These are phyloP conservation scores for Erysimum cheiranthoides DNA, from an alignment of 345 rosid genomes.

Conservation along the genomic window DNA sequence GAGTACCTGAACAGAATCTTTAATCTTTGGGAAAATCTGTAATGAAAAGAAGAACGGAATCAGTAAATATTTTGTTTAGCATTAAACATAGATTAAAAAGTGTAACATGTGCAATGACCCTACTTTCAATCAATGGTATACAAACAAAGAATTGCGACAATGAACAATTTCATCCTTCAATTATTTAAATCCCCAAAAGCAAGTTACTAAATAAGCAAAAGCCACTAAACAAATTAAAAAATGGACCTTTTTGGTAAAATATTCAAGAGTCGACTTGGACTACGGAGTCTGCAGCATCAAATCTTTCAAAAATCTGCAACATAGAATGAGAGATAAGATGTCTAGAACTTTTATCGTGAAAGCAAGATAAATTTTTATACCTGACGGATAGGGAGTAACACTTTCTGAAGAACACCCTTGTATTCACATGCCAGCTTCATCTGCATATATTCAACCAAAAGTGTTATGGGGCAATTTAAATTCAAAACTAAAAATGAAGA, in stretches of 20 bases:
- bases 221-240: conserved; percentile 9
- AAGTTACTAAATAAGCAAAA: neutral
- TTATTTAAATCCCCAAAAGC: conserved; percentile 11
- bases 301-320: conserved; percentile 80
- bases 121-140: neutral
- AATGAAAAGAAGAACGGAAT: conserved; percentile 48
- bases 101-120: conserved; percentile 2
- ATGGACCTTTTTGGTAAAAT: conserved; percentile 76
- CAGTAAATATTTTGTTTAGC: conserved; percentile 7
- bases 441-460: conserved; percentile 47
- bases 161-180: conserved; percentile 10
- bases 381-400: conserved; percentile 79
- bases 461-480: neutral
- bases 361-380: conserved; percentile 46
- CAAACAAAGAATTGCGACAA: conserved; percentile 4
- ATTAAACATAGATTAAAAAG: neutral
- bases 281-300: conserved; percentile 64
- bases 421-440: conserved; percentile 63
- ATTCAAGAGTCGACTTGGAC: conserved; percentile 63
- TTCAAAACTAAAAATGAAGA: conserved; percentile 27
- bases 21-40: conserved; percentile 95
- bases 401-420: conserved; percentile 86
- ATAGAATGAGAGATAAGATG: conserved; percentile 30
- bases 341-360: neutral
- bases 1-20: conserved; percentile 82